Percentiles rank a stretch among this genome's conserved stretches.
Conservation (phyloP, 169 alveolate genomes). For the Eimeria sp. region DNA sequence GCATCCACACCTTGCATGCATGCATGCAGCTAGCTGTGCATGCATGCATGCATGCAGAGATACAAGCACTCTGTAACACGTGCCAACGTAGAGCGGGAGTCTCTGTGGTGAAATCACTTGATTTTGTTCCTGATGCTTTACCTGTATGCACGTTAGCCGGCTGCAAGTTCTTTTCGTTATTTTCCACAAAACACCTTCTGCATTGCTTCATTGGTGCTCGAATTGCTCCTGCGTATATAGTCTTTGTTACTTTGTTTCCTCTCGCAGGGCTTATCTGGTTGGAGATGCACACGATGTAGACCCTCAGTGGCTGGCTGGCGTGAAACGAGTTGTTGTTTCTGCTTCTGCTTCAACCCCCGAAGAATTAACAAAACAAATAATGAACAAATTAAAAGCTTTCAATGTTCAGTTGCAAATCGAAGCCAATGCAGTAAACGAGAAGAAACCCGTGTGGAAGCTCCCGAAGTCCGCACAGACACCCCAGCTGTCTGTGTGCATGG, state of each 20-base stretch:
- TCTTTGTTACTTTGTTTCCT: not conserved
- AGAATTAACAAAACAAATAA: constrained; percentile 86
- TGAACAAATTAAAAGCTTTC: constrained; percentile 6
- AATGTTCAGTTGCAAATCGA: constrained; percentile 81
- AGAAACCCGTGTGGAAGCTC: constrained; percentile 91
- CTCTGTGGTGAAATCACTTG: too few species aligned
- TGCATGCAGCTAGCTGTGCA: not conserved
- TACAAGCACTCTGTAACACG: not conserved
- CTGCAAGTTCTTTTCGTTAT: too few species aligned
- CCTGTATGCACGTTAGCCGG: too few species aligned
- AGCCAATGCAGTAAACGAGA: constrained; percentile 88
- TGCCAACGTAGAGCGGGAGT: too few species aligned
- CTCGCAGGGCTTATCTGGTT: constrained; percentile 86
- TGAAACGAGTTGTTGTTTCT: constrained; percentile 87
- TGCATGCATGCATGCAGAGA: not conserved
- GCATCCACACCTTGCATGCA: not conserved
- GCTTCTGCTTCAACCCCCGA: constrained; percentile 94
- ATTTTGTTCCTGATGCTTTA: too few species aligned
- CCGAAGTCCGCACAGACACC: constrained; percentile 84
- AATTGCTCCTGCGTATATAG: too few species aligned
- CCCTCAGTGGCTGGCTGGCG: constrained; percentile 86
- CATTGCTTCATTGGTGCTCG: too few species aligned
- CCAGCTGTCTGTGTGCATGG: not conserved
- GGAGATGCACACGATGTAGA: constrained; percentile 86
- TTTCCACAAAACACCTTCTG: too few species aligned